Evolutionary conservation across 164 flowering plant species (phyloP), one percentile per base, ranked within the genome.

Genomic region (Kalanchoe fedtschenkoi): DNA sequence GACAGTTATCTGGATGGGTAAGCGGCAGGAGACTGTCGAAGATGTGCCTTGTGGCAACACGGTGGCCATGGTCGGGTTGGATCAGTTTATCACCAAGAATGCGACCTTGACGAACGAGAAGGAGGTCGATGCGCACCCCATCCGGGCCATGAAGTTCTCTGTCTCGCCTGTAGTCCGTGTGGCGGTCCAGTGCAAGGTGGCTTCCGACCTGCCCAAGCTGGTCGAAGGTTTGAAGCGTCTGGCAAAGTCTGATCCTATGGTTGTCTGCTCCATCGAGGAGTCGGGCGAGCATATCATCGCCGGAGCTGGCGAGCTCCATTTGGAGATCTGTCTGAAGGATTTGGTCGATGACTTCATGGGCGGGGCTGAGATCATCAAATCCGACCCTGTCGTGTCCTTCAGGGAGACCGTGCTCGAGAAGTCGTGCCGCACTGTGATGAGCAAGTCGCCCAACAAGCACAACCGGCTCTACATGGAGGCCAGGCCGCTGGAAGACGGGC

Each of bases 151-250:
- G 56, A 51, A 51, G 32, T 51, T 51, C 56, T 51, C 56, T 2
- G 56, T 51, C 13, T 51, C 56, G 10, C 56, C 56, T 24, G 56
- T 51, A 3, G 56, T 51, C 19, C 56, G 56, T 26, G 56, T 51
- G 24, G 56, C 56, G 1, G 56, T 51, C 32, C 56, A 51, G 56
- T 51, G 56, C 56, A 51, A 51, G 56, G 56, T 51, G 28, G 56
- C 56, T 6, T 51, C 56, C 26, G 56, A 51, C 14, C 56, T 51
- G 3, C 56, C 56, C 56, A 51, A 51, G 56, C 32, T 51, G 2
- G 56, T 51, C 26, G 32, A 51, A 51, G 56, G 56, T 11, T 17
- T 51, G 19, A 51, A 51, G 32, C 56, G 56, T 51, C 13, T 51
- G 15, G 56, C 56, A 30, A 51, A 51, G 13, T 51, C 56, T 17